phyloP scores from a whole-genome alignment of 306 rosid species.

The Cucurbita moschata region DNA sequence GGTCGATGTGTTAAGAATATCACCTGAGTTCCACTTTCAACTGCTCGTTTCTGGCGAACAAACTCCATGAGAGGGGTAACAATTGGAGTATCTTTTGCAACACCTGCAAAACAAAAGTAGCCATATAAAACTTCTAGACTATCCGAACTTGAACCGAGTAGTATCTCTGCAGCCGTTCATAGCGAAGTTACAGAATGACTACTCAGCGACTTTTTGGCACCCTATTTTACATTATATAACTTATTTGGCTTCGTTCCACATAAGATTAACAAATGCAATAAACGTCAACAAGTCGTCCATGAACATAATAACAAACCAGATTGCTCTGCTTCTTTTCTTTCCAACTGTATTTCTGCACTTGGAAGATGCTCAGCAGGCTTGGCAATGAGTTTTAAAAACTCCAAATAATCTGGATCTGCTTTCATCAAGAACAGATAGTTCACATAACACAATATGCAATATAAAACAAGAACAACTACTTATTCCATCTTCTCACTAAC shows the following conservation, averaged over 20 bases:
- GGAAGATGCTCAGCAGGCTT: constrained; percentile 87
- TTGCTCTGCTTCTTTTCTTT: constrained; percentile 94
- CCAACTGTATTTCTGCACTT: constrained; percentile 96
- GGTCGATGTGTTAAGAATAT: neutral
- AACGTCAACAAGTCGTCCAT: neutral
- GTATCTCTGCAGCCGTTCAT: neutral
- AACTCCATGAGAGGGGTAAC: constrained; percentile 91
- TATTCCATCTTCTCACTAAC: neutral
- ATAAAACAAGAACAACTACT: neutral
- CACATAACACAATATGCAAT: constrained; percentile 2
- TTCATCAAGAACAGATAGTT: constrained; percentile 7
- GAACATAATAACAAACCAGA: constrained; percentile 53
- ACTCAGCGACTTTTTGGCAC: neutral
- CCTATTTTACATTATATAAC: neutral
- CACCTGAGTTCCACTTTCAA: constrained; percentile 59
- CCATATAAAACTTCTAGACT: neutral
- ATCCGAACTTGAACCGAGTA: neutral
- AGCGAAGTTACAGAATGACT: neutral
- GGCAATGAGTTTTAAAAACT: constrained; percentile 77
- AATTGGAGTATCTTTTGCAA: constrained; percentile 54
- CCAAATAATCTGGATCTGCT: constrained; percentile 86
- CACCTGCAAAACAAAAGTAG: constrained; percentile 31
- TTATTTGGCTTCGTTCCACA: neutral
- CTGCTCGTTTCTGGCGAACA: constrained; percentile 66
- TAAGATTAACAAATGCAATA: neutral